Evolutionary conservation across 306 rosid species (phyloP), one percentile per base, ranked within the genome.

Genomic region (Astragalus membranaceus): DNA sequence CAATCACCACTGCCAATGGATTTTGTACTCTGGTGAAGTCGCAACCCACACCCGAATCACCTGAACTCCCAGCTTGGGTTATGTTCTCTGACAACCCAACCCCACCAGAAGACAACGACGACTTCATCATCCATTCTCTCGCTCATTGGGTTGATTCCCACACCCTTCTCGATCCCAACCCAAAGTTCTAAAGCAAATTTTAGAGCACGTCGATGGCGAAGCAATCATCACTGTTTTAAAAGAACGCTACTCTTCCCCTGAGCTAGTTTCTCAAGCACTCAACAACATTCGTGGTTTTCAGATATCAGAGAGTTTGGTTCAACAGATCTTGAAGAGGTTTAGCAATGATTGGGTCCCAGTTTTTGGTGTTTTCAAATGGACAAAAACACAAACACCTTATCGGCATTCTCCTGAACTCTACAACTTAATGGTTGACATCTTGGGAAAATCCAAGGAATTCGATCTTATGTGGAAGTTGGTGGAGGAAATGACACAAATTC

Each of bases 101-200:
- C 73, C 50, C 90, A 58, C 13, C 68, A 17, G 26, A 16, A 1
- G 44, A 75, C 0, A 80, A 81, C 9, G 96, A 88, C 1, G 86
- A 84, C 55, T 94, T 94, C 54, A 89, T 88, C 6, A 86, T 90
- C 70, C 96, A 96, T 80, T 85, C 98, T 14, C 88, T 88, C 17
- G 86, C 90, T 46, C 56, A 67, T 12, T 93, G 98, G 98, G 80
- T 88, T 36, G 83, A 92, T 33, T 42, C 80, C 61, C 85, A 49
- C 29, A 62, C 51, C 73, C 73, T 46, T 0, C 69, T 42, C 75
- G 74, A 46, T 32, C 2, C 44, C 66, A 59, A 8, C 75, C 74
- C 36, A 54, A 80, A 13, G 23, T 35, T 10, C 39, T 8, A n/a
- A 70, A 44, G 35, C 80, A 15, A 53, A 6, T 72, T 10, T 59